These are phyloP conservation scores for Lentinula aciculospora DNA, from an alignment of 768 basidiomycete genomes.

Conservation along the genomic window DNA sequence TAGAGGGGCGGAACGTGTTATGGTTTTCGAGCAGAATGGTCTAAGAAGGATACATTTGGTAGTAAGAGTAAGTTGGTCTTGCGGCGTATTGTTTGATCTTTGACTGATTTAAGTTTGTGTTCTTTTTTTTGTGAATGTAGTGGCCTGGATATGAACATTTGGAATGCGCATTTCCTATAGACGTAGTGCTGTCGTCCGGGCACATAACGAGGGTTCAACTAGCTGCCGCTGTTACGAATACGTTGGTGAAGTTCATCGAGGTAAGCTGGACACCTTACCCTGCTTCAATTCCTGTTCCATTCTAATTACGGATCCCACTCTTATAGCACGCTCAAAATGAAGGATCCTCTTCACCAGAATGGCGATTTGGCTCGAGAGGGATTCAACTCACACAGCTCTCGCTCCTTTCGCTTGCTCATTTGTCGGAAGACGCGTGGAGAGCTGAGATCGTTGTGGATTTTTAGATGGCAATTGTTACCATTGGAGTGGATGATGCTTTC, in stretches of 20 bases:
- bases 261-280: background rate
- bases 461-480: background rate
- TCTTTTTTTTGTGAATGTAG: background rate
- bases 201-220: background rate
- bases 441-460: background rate
- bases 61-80: background rate
- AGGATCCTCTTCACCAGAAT: background rate
- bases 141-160: conserved; percentile 2
- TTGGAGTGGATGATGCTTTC: background rate
- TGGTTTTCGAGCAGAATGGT: background rate
- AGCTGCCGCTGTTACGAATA: background rate
- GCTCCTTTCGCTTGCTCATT: background rate
- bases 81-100: background rate
- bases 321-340: background rate
- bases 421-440: background rate
- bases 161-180: background rate
- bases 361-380: background rate
- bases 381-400: background rate
- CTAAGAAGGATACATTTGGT: background rate
- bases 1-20: background rate
- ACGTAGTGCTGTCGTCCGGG: background rate
- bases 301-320: background rate
- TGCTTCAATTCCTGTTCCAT: background rate
- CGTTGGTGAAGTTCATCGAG: background rate
- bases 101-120: background rate